Base-by-base conservation (phyloP, 768 basidiomycete genomes). In the Podaxis carcinomalis region DNA sequence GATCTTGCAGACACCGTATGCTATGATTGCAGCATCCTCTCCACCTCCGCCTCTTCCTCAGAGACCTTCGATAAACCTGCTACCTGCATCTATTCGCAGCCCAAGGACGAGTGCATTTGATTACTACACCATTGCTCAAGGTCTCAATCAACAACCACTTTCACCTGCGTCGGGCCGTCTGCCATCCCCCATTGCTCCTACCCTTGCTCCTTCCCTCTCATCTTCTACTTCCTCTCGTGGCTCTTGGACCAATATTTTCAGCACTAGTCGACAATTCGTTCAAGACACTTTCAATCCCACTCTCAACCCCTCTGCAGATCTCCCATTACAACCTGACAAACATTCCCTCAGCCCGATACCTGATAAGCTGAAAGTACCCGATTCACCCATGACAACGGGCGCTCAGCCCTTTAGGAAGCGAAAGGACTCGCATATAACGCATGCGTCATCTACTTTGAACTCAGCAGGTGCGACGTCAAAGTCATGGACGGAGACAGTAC, bases 191-290 rank as follows among this genome's bases (percentile, higher is more conserved):
- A 66, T 78, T 10, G 70, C 72, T 19, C 75, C 70, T 9, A 69
- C 75, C 2, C 70, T 75, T 3, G 69, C 79, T 1, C 72, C 80
- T 0, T 77, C 80, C 0, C 66, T 83, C 42, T 74, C 80, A 49
- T 75, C 84, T 0, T 86, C 87, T 0, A 81, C 74, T 50, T 85
- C 89, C 2, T 91, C 91, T 2, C 80, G 85, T 47, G 89, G 85
- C 7, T 91, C 92, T 0, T 93, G 92, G 92, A 88, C 90, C 0
- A 92, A 85, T 66, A 68, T 93, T 10, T 89, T 91, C 69, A 87
- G 85, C 62, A 75, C 88, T 0, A 83, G 82, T 16, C 81, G 87
- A 27, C 87, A 90, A 59, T 83, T 92, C 61, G 76, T 84, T 28
- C 82, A 84, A 36, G 86, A 84, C 64, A 75, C 79, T 1, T 70